Conservation (phyloP, 306 rosid species). For the Acacia melanoxylon region DNA sequence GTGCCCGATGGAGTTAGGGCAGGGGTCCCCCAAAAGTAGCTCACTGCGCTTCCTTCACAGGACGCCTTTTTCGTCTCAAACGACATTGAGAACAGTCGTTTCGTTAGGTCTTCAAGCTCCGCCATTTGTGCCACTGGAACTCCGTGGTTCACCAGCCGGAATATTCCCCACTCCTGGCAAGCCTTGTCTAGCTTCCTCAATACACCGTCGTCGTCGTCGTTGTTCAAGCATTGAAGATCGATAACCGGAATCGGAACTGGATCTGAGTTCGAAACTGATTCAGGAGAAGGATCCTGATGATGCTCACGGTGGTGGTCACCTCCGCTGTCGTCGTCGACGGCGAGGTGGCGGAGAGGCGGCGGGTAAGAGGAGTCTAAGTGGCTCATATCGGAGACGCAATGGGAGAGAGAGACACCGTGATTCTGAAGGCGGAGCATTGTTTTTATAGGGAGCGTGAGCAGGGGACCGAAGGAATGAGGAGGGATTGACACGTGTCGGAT, state of each 20-base stretch:
- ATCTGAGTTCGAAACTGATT: not conserved
- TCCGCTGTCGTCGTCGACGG: no score
- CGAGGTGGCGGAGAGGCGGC: conserved; percentile 34
- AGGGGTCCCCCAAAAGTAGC: conserved; percentile 56
- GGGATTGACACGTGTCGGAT: not conserved
- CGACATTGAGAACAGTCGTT: conserved; percentile 37
- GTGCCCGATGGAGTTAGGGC: conserved; percentile 45
- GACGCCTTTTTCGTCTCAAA: conserved; percentile 47
- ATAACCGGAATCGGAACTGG: conserved; percentile 37
- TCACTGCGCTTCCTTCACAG: conserved; percentile 25
- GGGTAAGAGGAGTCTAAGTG: conserved; percentile 35
- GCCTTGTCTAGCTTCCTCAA: conserved; percentile 38
- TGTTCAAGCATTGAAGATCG: conserved; percentile 41
- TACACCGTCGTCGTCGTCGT: not conserved
- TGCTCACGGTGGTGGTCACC: not conserved
- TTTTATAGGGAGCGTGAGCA: not conserved
- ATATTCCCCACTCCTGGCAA: conserved; percentile 56
- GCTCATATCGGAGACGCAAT: not conserved
- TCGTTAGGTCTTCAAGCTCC: conserved; percentile 36
- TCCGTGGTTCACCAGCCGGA: conserved; percentile 68
- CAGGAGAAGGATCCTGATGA: not conserved
- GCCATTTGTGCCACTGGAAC: conserved; percentile 46
- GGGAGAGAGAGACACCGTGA: not conserved
- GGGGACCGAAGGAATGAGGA: not conserved
- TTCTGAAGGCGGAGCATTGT: not conserved